Percentiles rank a stretch among this genome's conserved stretches.
Conservation (phyloP, 176 grass and related monocot species). For the Oryza meridionalis region DNA sequence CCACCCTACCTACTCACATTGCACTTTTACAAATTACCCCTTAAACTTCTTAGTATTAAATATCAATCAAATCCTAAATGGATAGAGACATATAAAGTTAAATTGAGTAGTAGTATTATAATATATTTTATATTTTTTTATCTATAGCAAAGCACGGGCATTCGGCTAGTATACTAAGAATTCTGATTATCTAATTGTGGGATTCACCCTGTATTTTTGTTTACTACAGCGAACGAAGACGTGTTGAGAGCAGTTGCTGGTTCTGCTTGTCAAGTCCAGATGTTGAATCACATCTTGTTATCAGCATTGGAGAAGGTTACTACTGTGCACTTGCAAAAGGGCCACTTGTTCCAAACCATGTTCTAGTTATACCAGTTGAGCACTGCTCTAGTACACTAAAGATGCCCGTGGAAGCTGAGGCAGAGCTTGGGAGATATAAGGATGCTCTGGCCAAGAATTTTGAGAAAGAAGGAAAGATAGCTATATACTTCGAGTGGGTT, state of each 20-base stretch:
- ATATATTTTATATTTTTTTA: too few species aligned
- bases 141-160: too few species aligned
- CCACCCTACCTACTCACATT: too few species aligned
- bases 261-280: slow-evolving; percentile 95
- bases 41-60: too few species aligned
- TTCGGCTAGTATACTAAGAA: not conserved
- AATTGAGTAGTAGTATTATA: too few species aligned
- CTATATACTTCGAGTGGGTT: slow-evolving; percentile 85
- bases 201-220: slow-evolving; percentile 37
- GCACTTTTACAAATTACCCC: too few species aligned
- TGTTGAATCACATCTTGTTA: slow-evolving; percentile 85
- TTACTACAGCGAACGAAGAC: slow-evolving; percentile 49
- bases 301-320: slow-evolving; percentile 85
- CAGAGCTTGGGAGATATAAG: slow-evolving; percentile 82
- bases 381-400: slow-evolving; percentile 71
- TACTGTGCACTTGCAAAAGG: slow-evolving; percentile 93
- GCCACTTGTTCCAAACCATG: slow-evolving; percentile 82
- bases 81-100: too few species aligned
- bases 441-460: slow-evolving; percentile 68
- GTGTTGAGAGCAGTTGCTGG: slow-evolving; percentile 74
- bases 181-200: slow-evolving; percentile 27
- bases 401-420: slow-evolving; percentile 67
- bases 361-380: slow-evolving; percentile 80
- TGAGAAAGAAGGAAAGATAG: slow-evolving; percentile 61
- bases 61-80: too few species aligned